Base-by-base conservation (phyloP, 2,329 filamentous ascomycete species). In the Phialophora macrospora region DNA sequence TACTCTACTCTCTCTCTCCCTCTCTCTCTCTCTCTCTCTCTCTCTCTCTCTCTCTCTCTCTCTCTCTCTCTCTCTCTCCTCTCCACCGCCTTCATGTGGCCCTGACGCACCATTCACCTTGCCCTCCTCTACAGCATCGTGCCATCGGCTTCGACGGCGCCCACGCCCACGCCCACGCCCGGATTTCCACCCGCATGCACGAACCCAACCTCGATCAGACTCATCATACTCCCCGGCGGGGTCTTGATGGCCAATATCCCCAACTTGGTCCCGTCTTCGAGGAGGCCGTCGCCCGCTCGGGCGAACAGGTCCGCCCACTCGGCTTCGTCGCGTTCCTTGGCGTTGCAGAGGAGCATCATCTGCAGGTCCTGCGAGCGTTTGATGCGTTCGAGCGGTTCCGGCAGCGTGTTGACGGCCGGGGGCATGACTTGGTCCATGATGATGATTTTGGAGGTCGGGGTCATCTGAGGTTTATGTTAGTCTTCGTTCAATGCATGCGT, bases 341-440 rank as follows among this genome's bases (percentile, higher is more conserved):
- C 77, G 67, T 83, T 84, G 56, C 83, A 82, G 5, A 84, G 70
- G 3, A 80, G 78, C 79, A 84, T 81, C 78, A 85, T 80, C 54
- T 80, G 75, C 67, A 86, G 62, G 72, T 86, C 83, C 12, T 60
- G 58, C 7, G 61, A 62, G 24, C 68, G 60, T 63, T 67, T 66
- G 51, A 68, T 66, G 22, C 66, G 60, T 44, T 68, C 66, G 30
- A 70, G 57, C 9, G 54, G 51, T 11, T 52, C 54, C 12, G 68
- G 63, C 8, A 64, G 32, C 20, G 64, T 8, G 11, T 63, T 61
- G 7, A 62, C 63, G 24, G 60, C 34, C 20, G 57, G 54, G n/a
- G 66, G 63, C 57, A 64, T 63, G 41, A 70, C 61, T 52, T 65
- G 54, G 55, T 68, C 67, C 64, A 67, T 65, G 44, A 69, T 62